These are phyloP conservation scores for Oryza rufipogon DNA, from an alignment of 176 grass and related monocot species.

Conservation along the genomic window DNA sequence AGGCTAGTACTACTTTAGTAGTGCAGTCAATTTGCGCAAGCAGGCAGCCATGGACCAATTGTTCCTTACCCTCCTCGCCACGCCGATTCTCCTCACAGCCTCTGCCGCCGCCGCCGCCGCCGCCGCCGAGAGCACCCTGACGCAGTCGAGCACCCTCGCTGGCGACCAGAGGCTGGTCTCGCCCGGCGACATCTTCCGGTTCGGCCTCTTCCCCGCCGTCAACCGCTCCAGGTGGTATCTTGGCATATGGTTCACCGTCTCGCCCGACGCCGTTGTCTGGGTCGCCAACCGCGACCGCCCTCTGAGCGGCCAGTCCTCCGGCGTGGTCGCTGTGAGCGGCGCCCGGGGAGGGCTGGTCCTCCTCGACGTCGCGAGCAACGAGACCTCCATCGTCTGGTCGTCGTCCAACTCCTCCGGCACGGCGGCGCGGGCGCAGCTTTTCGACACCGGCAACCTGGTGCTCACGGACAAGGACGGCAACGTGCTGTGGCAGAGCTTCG, in stretches of 20 bases:
- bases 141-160: neutral
- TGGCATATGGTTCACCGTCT: slow-evolving; percentile 63
- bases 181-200: slow-evolving; percentile 38
- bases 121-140: slow-evolving; percentile 18
- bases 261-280: neutral
- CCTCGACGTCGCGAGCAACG: slow-evolving; percentile 14
- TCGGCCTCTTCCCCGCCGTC: slow-evolving; percentile 55
- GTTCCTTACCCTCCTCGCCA: slow-evolving; percentile 13
- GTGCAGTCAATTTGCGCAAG: no score
- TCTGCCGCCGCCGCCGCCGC: neutral
- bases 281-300: slow-evolving; percentile 58
- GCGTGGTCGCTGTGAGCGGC: neutral
- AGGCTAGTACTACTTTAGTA: no score
- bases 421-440: no score
- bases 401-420: slow-evolving; percentile 35
- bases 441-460: slow-evolving; percentile 59
- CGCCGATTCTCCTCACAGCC: neutral
- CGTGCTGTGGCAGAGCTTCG: neutral
- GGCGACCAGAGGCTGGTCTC: slow-evolving; percentile 46
- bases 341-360: slow-evolving; percentile 42
- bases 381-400: slow-evolving; percentile 18
- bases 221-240: slow-evolving; percentile 36
- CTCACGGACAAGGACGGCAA: slow-evolving; percentile 20
- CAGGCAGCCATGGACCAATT: neutral
- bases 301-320: slow-evolving; percentile 21